Conservation (phyloP, 192 early-diverging fungal species). For the Coemansia erecta region DNA sequence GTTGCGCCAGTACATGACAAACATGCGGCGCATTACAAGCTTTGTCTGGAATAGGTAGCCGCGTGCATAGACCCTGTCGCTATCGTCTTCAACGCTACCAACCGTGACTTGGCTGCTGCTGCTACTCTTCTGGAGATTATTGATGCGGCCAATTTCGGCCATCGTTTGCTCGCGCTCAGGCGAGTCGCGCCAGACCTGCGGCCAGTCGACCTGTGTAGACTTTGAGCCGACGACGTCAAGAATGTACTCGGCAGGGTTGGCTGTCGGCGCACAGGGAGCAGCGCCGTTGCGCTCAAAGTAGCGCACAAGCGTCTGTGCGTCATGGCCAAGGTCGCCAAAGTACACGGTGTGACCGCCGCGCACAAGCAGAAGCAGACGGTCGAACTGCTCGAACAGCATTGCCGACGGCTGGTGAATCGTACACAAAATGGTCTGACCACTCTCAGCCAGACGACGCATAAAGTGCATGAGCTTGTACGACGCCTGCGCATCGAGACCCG, state of each 20-base stretch:
- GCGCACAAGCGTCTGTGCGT: slow-evolving; percentile 55
- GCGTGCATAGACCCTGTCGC: slow-evolving; percentile 52
- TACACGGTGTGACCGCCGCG: slow-evolving; percentile 79
- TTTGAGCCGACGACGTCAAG: slow-evolving; percentile 68
- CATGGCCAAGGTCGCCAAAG: slow-evolving; percentile 74
- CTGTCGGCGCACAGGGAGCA: slow-evolving; percentile 59
- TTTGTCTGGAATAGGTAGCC: slow-evolving; percentile 50
- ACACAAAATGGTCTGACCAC: slow-evolving; percentile 70
- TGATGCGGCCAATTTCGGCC: slow-evolving; percentile 57
- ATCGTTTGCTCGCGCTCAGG: slow-evolving; percentile 43
- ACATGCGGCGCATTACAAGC: slow-evolving; percentile 64
- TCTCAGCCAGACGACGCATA: slow-evolving; percentile 63
- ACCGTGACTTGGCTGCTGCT: not conserved
- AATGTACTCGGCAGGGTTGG: slow-evolving; percentile 86
- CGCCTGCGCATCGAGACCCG: slow-evolving; percentile 77
- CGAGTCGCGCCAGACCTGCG: slow-evolving; percentile 67
- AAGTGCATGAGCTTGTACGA: slow-evolving; percentile 75
- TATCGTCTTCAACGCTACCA: slow-evolving; percentile 22
- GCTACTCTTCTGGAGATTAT: slow-evolving; percentile 15
- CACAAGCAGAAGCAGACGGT: slow-evolving; percentile 75
- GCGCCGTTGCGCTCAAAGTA: slow-evolving; percentile 71
- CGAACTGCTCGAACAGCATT: slow-evolving; percentile 83
- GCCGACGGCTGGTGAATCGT: slow-evolving; percentile 88
- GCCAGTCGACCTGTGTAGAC: slow-evolving; percentile 60
- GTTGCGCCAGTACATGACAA: slow-evolving; percentile 67